Conservation (phyloP, 2,329 filamentous ascomycete genomes). For the Catunica adiposa region DNA sequence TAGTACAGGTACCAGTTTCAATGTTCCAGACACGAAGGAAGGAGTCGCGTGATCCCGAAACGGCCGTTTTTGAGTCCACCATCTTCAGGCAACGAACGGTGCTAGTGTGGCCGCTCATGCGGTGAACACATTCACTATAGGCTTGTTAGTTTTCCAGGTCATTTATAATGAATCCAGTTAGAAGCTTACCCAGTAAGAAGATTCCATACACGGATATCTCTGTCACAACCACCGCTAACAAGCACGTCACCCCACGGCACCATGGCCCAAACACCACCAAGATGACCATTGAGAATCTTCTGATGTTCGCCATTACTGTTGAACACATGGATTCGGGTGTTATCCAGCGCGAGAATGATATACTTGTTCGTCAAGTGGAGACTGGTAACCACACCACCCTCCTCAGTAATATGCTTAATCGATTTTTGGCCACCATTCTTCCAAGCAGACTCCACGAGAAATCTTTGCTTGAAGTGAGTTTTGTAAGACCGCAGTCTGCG, state of each 20-base stretch:
- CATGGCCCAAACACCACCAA: conserved; percentile 99
- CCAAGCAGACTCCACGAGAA: conserved; percentile 95
- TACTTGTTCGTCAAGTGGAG: conserved; percentile 88
- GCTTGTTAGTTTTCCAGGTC: neutral
- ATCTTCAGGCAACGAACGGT: conserved; percentile 96
- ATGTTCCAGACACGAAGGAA: conserved; percentile 94
- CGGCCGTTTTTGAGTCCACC: conserved; percentile 84
- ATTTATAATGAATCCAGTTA: neutral
- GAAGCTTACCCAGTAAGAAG: conserved; percentile 66
- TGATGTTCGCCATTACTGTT: conserved; percentile 78
- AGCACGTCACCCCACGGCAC: conserved; percentile 92
- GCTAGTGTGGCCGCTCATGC: conserved; percentile 86
- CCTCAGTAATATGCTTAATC: conserved; percentile 78
- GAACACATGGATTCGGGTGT: conserved; percentile 96
- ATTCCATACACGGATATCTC: conserved; percentile 94
- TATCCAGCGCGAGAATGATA: conserved; percentile 93
- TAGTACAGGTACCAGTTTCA: conserved; percentile 68
- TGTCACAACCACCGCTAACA: conserved; percentile 89
- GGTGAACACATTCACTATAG: conserved; percentile 38
- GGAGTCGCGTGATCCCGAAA: conserved; percentile 90
- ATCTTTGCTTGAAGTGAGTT: conserved; percentile 93
- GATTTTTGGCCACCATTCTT: conserved; percentile 74
- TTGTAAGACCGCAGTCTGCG: conserved; percentile 70
- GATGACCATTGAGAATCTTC: conserved; percentile 80
- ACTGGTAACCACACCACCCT: conserved; percentile 92